Evolutionary conservation across 1,139 yeast genomes (phyloP).

Genomic region (Kodamaea suecica): DNA sequence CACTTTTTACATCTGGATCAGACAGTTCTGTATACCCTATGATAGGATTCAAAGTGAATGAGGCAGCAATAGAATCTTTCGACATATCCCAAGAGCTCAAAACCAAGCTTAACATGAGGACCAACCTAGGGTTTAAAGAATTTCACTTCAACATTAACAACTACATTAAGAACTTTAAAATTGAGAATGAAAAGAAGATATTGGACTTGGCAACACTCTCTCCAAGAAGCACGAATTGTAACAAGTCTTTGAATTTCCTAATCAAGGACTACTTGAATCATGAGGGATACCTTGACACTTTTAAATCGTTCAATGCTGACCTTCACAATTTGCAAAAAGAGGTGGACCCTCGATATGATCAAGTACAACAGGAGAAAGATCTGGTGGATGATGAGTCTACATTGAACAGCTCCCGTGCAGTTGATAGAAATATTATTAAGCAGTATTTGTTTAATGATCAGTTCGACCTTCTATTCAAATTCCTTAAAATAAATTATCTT

Average conservation of each 20-base stretch:
- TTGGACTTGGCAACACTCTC: slow-evolving; percentile 5
- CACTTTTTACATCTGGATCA: slow-evolving; percentile 20
- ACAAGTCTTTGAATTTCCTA: slow-evolving; percentile 46
- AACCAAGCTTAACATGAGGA: slow-evolving; percentile 31
- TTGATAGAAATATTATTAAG: slow-evolving; percentile 52
- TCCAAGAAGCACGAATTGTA: slow-evolving; percentile 20
- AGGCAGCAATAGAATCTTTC: slow-evolving; percentile 12
- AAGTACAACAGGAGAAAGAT: slow-evolving; percentile 10
- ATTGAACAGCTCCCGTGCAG: slow-evolving; percentile 34
- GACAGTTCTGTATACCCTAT: slow-evolving; percentile 37
- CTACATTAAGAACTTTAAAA: slow-evolving; percentile 50
- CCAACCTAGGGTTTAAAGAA: slow-evolving; percentile 71
- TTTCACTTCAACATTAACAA: slow-evolving; percentile 71
- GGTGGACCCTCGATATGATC: slow-evolving; percentile 9
- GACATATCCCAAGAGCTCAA: slow-evolving; percentile 9
- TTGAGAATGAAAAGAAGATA: slow-evolving; percentile 22
- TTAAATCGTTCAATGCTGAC: slow-evolving; percentile 51
- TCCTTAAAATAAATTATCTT: slow-evolving; percentile 45
- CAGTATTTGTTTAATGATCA: slow-evolving; percentile 44
- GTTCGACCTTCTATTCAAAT: slow-evolving; percentile 45
- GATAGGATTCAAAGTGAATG: slow-evolving; percentile 40
- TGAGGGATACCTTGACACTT: slow-evolving; percentile 69
- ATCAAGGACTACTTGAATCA: slow-evolving; percentile 70
- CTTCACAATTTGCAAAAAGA: slow-evolving; percentile 38
- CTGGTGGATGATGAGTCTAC: slow-evolving; percentile 11